These are phyloP conservation scores for Scalesia atractyloides DNA, from an alignment of 129 eudicot species.

Conservation along the genomic window DNA sequence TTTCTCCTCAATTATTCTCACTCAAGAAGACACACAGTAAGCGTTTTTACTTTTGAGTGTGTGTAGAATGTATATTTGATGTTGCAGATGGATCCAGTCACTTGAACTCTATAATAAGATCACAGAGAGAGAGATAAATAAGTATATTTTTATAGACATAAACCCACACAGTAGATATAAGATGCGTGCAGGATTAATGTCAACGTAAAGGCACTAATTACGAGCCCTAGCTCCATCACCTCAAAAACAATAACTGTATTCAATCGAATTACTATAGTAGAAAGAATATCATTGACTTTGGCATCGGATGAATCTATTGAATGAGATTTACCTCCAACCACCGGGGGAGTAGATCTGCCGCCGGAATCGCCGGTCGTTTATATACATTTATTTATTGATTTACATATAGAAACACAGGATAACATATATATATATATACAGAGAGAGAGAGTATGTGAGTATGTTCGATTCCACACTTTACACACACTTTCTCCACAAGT, in stretches of 20 bases:
- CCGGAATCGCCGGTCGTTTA: conserved; percentile 29
- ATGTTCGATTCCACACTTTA: conserved; percentile 13
- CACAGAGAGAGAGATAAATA: conserved; percentile 22
- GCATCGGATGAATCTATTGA: conserved; percentile 18
- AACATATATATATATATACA: not conserved
- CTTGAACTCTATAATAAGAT: conserved; percentile 19
- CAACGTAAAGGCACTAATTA: conserved; percentile 33
- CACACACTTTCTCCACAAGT: conserved; percentile 22
- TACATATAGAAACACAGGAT: too few relatives aligned
- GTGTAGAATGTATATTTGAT: conserved; percentile 17
- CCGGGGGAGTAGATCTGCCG: conserved; percentile 29
- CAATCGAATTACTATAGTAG: not conserved
- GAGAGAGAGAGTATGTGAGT: conserved; percentile 2
- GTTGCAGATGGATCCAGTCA: conserved; percentile 25
- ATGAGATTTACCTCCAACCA: conserved; percentile 26
- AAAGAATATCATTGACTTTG: not conserved
- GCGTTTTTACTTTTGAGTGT: not conserved
- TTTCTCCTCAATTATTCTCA: not conserved
- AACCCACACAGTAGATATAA: conserved; percentile 10
- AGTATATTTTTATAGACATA: conserved; percentile 17
- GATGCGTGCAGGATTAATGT: conserved; percentile 30
- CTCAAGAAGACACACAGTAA: conserved; percentile 4
- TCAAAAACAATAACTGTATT: conserved; percentile 8
- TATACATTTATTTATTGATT: conserved; percentile 9
- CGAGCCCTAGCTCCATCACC: conserved; percentile 23